A percentile compares a stretch with the other conserved stretches of the same genome.
These are phyloP conservation scores for Neonectria sp. DNA, from an alignment of 2,329 filamentous ascomycete species.

Conservation along the genomic window DNA sequence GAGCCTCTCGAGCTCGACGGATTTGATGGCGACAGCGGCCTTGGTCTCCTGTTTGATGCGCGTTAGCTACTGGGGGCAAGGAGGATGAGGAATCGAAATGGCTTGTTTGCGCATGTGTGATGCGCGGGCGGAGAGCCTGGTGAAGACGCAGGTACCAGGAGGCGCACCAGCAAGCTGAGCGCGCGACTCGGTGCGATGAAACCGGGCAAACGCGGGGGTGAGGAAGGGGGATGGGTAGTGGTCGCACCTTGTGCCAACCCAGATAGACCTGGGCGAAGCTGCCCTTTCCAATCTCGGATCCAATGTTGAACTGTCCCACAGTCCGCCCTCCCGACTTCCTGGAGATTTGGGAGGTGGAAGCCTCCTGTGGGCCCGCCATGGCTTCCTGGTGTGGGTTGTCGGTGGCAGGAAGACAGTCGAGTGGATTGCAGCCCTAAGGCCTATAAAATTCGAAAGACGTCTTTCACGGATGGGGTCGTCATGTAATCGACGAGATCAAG, in stretches of 20 bases:
- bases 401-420: constrained; percentile 52
- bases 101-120: constrained; percentile 11
- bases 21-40: constrained; percentile 94
- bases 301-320: constrained; percentile 84
- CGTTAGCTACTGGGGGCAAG: constrained; percentile 27
- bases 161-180: constrained; percentile 25
- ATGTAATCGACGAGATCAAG: constrained; percentile 55
- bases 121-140: constrained; percentile 2
- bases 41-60: constrained; percentile 74
- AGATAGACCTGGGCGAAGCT: constrained; percentile 98
- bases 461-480: constrained; percentile 53
- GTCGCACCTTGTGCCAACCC: constrained; percentile 82
- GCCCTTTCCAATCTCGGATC: constrained; percentile 94
- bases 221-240: constrained; percentile 16
- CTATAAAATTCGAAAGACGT: constrained; percentile 55
- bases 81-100: background rate
- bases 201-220: constrained; percentile 24
- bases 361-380: constrained; percentile 59
- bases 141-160: constrained; percentile 11
- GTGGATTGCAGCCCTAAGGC: constrained; percentile 54
- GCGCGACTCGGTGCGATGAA: constrained; percentile 27
- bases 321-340: constrained; percentile 52
- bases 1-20: constrained; percentile 89
- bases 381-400: constrained; percentile 53
- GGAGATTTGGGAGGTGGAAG: constrained; percentile 53